Evolutionary conservation across 2,329 filamentous ascomycete species (phyloP), one percentile per base, ranked within the genome.

Genomic region (Endothia cerciana): DNA sequence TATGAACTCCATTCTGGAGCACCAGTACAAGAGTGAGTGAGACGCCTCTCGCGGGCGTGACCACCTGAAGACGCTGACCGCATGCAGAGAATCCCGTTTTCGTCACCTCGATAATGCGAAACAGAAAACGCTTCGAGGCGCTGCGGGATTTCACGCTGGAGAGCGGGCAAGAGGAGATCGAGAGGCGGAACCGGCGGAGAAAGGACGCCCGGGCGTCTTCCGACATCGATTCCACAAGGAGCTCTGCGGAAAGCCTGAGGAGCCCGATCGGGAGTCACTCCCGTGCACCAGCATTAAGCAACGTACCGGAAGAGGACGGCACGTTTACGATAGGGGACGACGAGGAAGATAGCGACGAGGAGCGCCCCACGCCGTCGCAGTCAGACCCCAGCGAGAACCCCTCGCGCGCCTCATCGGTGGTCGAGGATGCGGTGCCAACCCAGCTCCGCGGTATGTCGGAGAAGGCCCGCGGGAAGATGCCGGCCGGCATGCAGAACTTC

Each of bases 391-490:
- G 88, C 76, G 81, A 91, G 75, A 79, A 85, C 68, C 78, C 88
- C 72, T 83, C 85, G 68, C 85, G 88, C 45, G 86, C 90, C 28
- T 89, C 91, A 4, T 94, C 92, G 0, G 82, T 91, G 0, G 79
- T 86, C 0, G 93, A 96, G 66, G 93, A 96, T 67, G 90, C 91
- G 4, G 87, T 97, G 11, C 93, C 93, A 17, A 84, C 89, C 25
- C 94, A 97, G 75, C 77, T 97, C 38, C 87, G 92, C 65, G 93
- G 93, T 63, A 97, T 98, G 92, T 97, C 94, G 25, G 95, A 98
- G 77, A 99, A 98, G 77, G 95, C 95, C 19, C 85, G 95, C 60
- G 95, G 95, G 8, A 99, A 99, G 78, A 93, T 97, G 88, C 95
- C 94, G 36, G 93, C 91, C 15, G 91, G 92, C 1, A 84, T 90